Evolutionary conservation across 768 basidiomycete genomes (phyloP).

Genomic region (Fistulinella prunicolor): DNA sequence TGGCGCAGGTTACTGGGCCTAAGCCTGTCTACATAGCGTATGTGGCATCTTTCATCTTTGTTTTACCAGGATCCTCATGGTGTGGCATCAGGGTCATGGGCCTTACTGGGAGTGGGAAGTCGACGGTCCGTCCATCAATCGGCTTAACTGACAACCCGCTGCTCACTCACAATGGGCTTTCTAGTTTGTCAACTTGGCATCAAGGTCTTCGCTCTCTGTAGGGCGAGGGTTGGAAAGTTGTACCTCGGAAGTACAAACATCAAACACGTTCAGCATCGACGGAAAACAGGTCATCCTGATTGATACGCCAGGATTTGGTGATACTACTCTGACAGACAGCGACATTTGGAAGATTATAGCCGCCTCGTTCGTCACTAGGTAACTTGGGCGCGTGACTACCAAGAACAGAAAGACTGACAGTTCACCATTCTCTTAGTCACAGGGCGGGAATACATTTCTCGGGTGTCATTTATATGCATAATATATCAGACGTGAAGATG

Average conservation of each 20-base stretch:
- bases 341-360: conserved; percentile 50
- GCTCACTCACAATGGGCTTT: not conserved
- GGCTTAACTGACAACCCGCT: not conserved
- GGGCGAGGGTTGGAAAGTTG: conserved; percentile 35
- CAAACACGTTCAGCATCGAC: conserved; percentile 18
- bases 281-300: conserved; percentile 44
- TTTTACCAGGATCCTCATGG: conserved; percentile 3
- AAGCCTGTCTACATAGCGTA: conserved; percentile 30
- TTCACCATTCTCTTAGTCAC: conserved; percentile 13
- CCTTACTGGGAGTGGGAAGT: conserved; percentile 30
- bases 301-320: conserved; percentile 63
- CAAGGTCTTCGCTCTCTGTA: conserved; percentile 28
- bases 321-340: conserved; percentile 45
- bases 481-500: conserved; percentile 48
- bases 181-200: conserved; percentile 36
- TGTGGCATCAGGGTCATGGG: conserved; percentile 26
- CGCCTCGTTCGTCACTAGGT: conserved; percentile 26
- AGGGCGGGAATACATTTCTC: conserved; percentile 27
- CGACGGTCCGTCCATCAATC: conserved; percentile 22
- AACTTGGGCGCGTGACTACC: too few relatives aligned
- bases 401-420: not conserved
- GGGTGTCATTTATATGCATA: conserved; percentile 52
- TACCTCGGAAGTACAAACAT: conserved; percentile 32
- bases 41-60: conserved; percentile 9
- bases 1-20: not conserved